Base-by-base conservation (phyloP, 495 filamentous ascomycete species). In the Podospora pseudopauciseta region DNA sequence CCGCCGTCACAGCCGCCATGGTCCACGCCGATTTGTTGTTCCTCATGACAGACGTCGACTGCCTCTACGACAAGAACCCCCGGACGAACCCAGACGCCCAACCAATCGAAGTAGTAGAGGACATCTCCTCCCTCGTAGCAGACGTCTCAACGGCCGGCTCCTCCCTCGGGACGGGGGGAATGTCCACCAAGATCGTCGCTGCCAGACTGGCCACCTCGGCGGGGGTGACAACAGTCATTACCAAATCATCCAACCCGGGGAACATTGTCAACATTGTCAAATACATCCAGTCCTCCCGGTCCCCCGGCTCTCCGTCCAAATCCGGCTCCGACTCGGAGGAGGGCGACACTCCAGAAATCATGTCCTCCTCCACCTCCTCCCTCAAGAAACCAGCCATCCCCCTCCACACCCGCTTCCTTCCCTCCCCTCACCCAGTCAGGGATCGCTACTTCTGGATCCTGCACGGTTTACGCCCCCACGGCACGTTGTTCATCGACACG, bases 21-120 rank as follows among this genome's bases (percentile, higher is more conserved):
- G 91, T 97, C 70, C 93, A 96, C 75, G 95, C 95, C 58, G 92
- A 99, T 76, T 94, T 97, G 71, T 86, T 99, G 16, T 99, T 99
- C 79, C 83, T 99, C 57, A 99, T 99, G 95, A 99, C 95, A 11
- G 95, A 99, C 75, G 95, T 99, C 56, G 95, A 99, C 75, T 97
- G 93, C 74, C 83, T 99, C 18, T 99, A 98, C 77, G 93, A 96
- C 74, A 93, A 94, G 71, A 99, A 99, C 70, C 95, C 95, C 0
- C 85, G 95, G 19, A 90, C 86, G 9, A 80, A 96, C 70, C 88
- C 92, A 1, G 90, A 97, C 70, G 95, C 95, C 19, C 83, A 90
- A 73, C 87, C 95, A 0, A 97, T 99, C 70, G 91, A 96, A 71
- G 90, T 97, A 1, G 93, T 99, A 6, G 90, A 95, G 60, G 94